Conservation (phyloP, 192 early-diverging fungal species). For the Umbelopsis sp. region DNA sequence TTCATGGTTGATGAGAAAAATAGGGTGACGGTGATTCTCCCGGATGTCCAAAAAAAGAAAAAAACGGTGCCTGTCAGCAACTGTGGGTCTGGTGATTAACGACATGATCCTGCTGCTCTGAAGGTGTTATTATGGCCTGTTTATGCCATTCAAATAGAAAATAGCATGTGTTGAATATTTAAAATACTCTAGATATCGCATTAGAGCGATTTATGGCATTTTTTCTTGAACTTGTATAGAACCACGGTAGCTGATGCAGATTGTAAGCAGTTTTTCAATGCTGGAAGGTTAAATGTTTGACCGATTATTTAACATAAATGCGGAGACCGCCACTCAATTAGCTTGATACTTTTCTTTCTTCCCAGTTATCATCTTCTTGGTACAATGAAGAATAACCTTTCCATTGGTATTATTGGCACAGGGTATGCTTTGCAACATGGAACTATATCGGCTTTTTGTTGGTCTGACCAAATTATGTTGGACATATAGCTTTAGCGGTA, state of each 20-base stretch:
- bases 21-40: too few relatives aligned
- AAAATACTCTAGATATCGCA: too few relatives aligned
- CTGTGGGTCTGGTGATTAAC: too few relatives aligned
- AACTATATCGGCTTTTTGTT: background rate
- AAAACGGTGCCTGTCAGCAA: too few relatives aligned
- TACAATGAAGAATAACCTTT: background rate
- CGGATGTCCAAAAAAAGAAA: too few relatives aligned
- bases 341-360: background rate
- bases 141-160: too few relatives aligned
- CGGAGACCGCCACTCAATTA: too few relatives aligned
- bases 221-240: background rate
- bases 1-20: background rate
- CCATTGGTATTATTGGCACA: conserved; percentile 6
- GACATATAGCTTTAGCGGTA: conserved; percentile 45
- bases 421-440: background rate
- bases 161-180: too few relatives aligned
- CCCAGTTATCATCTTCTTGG: background rate
- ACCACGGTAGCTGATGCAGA: background rate
- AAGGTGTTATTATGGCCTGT: too few relatives aligned
- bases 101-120: too few relatives aligned
- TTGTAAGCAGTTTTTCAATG: background rate
- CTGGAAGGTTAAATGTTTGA: background rate
- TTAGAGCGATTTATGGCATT: background rate
- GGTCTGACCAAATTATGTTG: background rate
- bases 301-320: background rate